Conservation (phyloP, 2,329 filamentous ascomycete genomes). For the Cercospora sp. region DNA sequence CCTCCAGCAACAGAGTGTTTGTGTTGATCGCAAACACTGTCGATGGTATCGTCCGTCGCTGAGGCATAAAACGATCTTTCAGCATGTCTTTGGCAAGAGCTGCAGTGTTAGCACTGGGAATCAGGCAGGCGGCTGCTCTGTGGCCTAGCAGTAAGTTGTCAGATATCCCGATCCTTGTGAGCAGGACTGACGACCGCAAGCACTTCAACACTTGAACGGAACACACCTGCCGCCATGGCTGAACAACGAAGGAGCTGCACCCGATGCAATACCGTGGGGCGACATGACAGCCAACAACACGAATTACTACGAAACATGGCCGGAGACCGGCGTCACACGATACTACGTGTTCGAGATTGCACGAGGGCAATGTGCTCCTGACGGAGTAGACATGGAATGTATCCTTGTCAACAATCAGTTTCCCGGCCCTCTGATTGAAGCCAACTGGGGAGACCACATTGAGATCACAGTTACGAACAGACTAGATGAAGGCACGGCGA, state of each 20-base stretch:
- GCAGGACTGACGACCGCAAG: neutral
- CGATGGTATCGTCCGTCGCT: neutral
- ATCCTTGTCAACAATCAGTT: conserved; percentile 39
- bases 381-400: conserved; percentile 34
- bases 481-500: conserved; percentile 41
- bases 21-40: neutral
- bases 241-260: conserved; percentile 1
- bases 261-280: conserved; percentile 34
- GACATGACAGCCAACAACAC: conserved; percentile 31
- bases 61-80: neutral
- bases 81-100: conserved; percentile 1
- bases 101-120: neutral
- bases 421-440: conserved; percentile 40
- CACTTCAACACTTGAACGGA: conserved; percentile 2
- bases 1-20: neutral
- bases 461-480: conserved; percentile 41
- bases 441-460: conserved; percentile 39
- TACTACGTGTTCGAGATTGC: conserved; percentile 35
- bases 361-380: conserved; percentile 32
- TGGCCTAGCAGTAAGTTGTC: neutral
- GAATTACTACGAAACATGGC: conserved; percentile 36
- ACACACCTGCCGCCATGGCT: conserved; percentile 7
- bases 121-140: neutral
- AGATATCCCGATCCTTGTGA: neutral
- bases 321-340: conserved; percentile 37